These are phyloP conservation scores for Calonectria henricotiae DNA, from an alignment of 2,329 filamentous ascomycete species.

Conservation along the genomic window DNA sequence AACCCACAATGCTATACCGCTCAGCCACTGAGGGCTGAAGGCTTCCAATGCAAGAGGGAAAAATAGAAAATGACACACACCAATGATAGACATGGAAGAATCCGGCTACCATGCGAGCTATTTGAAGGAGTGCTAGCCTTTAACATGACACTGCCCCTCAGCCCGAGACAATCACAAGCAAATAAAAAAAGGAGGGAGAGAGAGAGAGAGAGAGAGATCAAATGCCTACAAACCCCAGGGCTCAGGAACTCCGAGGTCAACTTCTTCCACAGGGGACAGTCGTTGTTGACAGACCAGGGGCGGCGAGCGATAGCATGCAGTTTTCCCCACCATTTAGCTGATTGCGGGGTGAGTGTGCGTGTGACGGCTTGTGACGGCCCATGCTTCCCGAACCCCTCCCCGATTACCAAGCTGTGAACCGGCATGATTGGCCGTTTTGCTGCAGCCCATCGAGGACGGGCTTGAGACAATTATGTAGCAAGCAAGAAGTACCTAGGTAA, in stretches of 20 bases:
- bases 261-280: slow-evolving; percentile 4
- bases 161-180: slow-evolving; percentile 26
- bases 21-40: slow-evolving; percentile 3
- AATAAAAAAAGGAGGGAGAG: slow-evolving; percentile 1
- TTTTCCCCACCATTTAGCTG: slow-evolving; percentile 14
- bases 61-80: background rate
- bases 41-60: background rate
- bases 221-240: background rate
- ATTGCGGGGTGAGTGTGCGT: slow-evolving; percentile 27
- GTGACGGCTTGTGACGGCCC: slow-evolving; percentile 7
- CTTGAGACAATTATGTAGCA: background rate
- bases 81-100: background rate
- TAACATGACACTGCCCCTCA: background rate
- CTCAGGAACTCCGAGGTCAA: slow-evolving; percentile 31
- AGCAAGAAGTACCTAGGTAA: background rate
- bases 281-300: slow-evolving; percentile 21
- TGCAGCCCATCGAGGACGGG: background rate
- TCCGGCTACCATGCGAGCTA: background rate
- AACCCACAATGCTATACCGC: slow-evolving; percentile 1
- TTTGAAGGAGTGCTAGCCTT: slow-evolving; percentile 6
- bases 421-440: background rate
- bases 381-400: no score
- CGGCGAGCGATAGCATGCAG: background rate
- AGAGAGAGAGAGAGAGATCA: background rate
- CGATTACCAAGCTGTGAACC: background rate